Evolutionary conservation across 768 basidiomycete genomes (phyloP).

Genomic region (Hypholoma fasciculare): DNA sequence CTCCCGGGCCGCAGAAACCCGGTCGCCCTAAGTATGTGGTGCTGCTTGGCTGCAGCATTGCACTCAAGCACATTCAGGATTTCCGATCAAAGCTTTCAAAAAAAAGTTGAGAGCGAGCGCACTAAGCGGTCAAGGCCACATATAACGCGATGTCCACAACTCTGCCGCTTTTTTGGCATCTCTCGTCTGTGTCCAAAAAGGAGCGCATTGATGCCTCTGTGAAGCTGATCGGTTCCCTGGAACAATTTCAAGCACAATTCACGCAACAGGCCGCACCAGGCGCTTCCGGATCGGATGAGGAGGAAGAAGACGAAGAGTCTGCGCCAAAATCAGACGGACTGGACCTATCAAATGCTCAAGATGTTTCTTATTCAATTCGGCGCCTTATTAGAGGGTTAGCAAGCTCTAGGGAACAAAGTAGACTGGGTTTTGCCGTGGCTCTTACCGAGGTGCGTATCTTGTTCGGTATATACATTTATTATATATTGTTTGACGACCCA

Average conservation of each 20-base stretch:
- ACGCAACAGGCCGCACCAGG: conserved; percentile 38
- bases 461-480: not conserved
- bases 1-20: not conserved
- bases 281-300: conserved; percentile 42
- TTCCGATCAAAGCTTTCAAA: conserved; percentile 15
- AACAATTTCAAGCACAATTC: conserved; percentile 80
- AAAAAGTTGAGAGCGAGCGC: conserved; percentile 14
- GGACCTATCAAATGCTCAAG: conserved; percentile 77
- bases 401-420: conserved; percentile 89
- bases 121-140: conserved; percentile 5
- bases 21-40: not conserved
- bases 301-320: conserved; percentile 46
- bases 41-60: not conserved
- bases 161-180: conserved; percentile 91
- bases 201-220: conserved; percentile 85
- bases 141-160: conserved; percentile 71
- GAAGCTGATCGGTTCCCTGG: conserved; percentile 76
- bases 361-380: conserved; percentile 91
- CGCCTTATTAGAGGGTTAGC: conserved; percentile 86
- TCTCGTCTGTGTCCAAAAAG: conserved; percentile 79
- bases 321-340: conserved; percentile 45
- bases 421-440: conserved; percentile 94
- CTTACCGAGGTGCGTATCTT: conserved; percentile 77
- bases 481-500: conserved; percentile 5
- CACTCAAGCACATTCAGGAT: not conserved